Evolutionary conservation across 2,329 filamentous ascomycete genomes (phyloP).

Genomic region (Colletotrichum melonis): DNA sequence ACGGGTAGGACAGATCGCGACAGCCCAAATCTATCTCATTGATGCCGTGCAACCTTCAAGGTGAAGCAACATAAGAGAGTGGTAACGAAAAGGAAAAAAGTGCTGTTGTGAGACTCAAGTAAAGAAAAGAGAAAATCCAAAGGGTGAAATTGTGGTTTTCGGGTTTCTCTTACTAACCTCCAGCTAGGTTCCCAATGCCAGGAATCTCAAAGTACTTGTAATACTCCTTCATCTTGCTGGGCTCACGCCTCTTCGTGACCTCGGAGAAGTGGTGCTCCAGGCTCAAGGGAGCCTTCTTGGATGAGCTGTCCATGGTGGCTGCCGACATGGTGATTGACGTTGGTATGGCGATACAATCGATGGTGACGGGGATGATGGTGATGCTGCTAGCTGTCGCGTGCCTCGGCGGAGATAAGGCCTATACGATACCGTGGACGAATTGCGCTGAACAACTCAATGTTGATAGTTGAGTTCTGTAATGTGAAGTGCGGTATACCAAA

Average conservation of each 20-base stretch:
- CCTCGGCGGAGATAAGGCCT: not conserved
- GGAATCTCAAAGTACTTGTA: conserved; percentile 85
- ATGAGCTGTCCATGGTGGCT: conserved; percentile 12
- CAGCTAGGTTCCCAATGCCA: conserved; percentile 71
- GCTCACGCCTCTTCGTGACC: conserved; percentile 71
- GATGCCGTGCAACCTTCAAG: not conserved
- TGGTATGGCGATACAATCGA: not conserved
- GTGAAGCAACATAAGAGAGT: not conserved
- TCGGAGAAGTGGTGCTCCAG: conserved; percentile 83
- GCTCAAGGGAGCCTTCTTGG: conserved; percentile 67
- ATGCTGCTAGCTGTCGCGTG: not conserved
- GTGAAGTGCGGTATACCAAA: not conserved
- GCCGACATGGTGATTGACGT: conserved; percentile 8
- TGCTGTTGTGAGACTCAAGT: not conserved
- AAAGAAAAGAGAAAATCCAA: not conserved
- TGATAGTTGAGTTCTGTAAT: no score
- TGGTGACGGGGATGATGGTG: not conserved
- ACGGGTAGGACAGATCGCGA: not conserved
- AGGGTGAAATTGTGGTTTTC: not conserved
- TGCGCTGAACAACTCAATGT: not conserved
- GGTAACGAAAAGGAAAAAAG: not conserved
- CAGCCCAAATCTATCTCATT: not conserved
- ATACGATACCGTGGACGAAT: not conserved
- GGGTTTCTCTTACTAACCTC: conserved; percentile 56
- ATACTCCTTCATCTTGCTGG: conserved; percentile 80